A percentile compares a stretch with the other conserved stretches of the same genome.
phyloP scores from a whole-genome alignment of 1,139 yeast genomes.

The Yamadazyma dushanensis region DNA sequence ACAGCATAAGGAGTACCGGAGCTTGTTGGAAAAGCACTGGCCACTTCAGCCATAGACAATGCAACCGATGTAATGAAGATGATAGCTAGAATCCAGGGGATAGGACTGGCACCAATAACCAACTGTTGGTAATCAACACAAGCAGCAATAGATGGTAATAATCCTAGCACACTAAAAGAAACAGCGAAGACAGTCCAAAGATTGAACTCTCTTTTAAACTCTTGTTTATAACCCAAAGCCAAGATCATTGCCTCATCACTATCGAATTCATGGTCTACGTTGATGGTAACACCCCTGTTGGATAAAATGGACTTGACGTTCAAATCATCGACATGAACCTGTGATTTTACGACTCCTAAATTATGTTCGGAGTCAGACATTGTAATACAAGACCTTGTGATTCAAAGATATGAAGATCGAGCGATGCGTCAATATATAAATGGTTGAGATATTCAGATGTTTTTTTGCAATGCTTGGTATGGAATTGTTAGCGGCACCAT shows the following conservation, averaged over 20 bases:
- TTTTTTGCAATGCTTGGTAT: neutral
- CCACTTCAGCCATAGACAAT: conserved; percentile 47
- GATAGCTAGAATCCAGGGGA: conserved; percentile 56
- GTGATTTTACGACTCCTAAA: conserved; percentile 33
- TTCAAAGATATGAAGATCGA: no score
- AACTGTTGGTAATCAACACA: conserved; percentile 53
- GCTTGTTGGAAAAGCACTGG: conserved; percentile 49
- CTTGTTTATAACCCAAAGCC: conserved; percentile 73
- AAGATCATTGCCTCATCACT: conserved; percentile 56
- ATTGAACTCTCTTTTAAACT: conserved; percentile 68
- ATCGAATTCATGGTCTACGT: conserved; percentile 48
- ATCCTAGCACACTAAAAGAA: conserved; percentile 70
- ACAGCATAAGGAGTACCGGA: conserved; percentile 53
- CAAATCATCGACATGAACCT: conserved; percentile 42
- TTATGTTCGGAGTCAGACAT: conserved; percentile 18
- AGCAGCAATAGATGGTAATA: conserved; percentile 69
- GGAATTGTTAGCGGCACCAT: neutral
- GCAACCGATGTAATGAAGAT: conserved; percentile 53
- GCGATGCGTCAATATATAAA: no score
- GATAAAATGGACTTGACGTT: conserved; percentile 42
- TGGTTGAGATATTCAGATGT: neutral
- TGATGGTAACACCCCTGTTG: conserved; percentile 37
- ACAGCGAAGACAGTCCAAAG: conserved; percentile 64
- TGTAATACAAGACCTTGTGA: no score
- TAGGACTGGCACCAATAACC: conserved; percentile 54